Base-by-base conservation (phyloP, 345 rosid genomes). In the Populus davidiana region DNA sequence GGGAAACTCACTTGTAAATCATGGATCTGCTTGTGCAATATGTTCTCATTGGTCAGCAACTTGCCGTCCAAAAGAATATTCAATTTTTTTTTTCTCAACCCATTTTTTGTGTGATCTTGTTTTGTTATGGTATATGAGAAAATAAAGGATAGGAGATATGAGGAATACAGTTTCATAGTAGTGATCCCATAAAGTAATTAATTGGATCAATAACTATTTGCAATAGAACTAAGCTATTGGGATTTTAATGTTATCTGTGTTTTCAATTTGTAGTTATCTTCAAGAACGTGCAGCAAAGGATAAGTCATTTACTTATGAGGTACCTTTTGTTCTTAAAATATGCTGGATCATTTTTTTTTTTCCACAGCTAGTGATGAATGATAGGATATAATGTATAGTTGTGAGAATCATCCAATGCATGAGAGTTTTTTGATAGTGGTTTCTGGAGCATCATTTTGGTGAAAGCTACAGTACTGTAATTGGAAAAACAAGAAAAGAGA, bases 251-350 rank as follows among this genome's bases (percentile, higher is more conserved):
- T 71, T 75, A 23, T 18, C 36, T 74, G 33, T 74, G 54, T 82
- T 77, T 80, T 78, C 65, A 27, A 67, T 83, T 74, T 92, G 84
- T 83, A 96, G 99, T 85, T 96, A 92, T 84, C 97, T 96, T 79
- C 90, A 86, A 80, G 82, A 83, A 69, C 95, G 97, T 69, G 93
- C 91, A 0, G 85, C 88, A 80, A 88, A 91, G 81, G 97, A 96
- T 84, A 89, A 90, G 72, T 86, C 87, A 70, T 94, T 96, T 90
- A 85, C 98, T 77, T 96, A 87, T 61, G 99, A 96, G 99, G 99
- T 94, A 80, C 12, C 56, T 44, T 79, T 76, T 72, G 35, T 82
- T 66, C 49, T 54, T 73, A n/a, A 36, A 56, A 20, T 81, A 67
- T 33, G 38, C 41, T 73, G 71, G 72, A 49, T 69, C 25, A 29